A percentile compares a stretch with the other conserved stretches of the same genome.
Evolutionary conservation across 2,329 filamentous ascomycete species (phyloP).

Genomic region (Fusarium sp.): DNA sequence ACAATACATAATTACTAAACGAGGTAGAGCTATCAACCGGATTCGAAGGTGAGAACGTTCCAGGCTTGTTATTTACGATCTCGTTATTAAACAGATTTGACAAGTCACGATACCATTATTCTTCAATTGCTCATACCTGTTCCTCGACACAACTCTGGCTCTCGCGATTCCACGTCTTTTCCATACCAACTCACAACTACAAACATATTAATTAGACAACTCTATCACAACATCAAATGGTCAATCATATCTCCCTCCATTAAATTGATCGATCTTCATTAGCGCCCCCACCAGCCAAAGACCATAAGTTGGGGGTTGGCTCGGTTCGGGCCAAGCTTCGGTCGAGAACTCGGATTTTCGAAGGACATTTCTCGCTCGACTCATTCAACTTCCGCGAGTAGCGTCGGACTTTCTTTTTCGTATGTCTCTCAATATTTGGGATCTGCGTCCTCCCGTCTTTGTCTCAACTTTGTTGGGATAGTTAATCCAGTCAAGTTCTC

Average conservation of each 20-base stretch:
- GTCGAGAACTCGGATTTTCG: constrained; percentile 29
- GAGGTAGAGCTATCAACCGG: background rate
- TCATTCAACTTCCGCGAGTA: background rate
- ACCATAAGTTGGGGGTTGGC: constrained; percentile 10
- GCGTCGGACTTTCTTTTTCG: constrained; percentile 6
- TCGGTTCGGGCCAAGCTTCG: constrained; percentile 21
- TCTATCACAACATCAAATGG: background rate
- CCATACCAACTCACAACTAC: background rate
- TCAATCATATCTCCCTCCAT: background rate
- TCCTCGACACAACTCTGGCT: background rate
- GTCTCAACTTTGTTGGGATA: background rate
- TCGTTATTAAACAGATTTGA: background rate
- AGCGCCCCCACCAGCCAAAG: constrained; percentile 1
- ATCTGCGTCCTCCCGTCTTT: background rate
- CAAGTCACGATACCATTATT: background rate
- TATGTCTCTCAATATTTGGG: background rate
- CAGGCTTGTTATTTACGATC: background rate
- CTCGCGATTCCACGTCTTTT: background rate
- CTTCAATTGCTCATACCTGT: background rate
- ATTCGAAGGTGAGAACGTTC: background rate
- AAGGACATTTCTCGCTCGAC: background rate
- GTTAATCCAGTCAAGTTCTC: background rate
- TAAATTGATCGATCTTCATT: constrained; percentile 1
- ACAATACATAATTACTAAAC: constrained; percentile 21
- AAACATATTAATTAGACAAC: background rate